Evolutionary conservation across 129 eudicot species (phyloP).

Genomic region (Gnaphalium uliginosum): DNA sequence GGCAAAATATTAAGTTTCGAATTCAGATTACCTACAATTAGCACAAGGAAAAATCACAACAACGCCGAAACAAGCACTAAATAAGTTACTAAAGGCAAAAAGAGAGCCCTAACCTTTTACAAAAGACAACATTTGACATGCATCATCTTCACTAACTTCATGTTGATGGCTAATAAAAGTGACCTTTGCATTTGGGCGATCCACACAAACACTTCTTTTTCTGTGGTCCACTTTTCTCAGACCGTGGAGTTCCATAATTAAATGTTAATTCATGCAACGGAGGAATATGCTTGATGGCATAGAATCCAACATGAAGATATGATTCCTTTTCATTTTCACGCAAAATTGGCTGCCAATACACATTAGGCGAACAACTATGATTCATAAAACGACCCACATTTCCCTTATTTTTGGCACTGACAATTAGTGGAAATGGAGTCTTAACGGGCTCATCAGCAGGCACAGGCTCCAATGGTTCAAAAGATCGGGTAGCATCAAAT

Average conservation of each 20-base stretch:
- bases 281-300: constrained; percentile 45
- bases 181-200: constrained; percentile 47
- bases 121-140: constrained; percentile 21
- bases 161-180: constrained; percentile 32
- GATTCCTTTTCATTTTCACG: constrained; percentile 40
- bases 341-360: constrained; percentile 47
- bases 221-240: constrained; percentile 32
- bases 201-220: constrained; percentile 50
- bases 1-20: constrained; percentile 27
- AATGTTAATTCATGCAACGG: constrained; percentile 47
- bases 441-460: constrained; percentile 33
- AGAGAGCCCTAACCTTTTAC: constrained; percentile 37
- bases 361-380: constrained; percentile 54
- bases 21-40: constrained; percentile 37
- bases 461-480: constrained; percentile 45
- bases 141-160: constrained; percentile 25
- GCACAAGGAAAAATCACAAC: constrained; percentile 27
- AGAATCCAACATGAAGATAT: constrained; percentile 42
- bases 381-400: constrained; percentile 54
- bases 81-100: constrained; percentile 18
- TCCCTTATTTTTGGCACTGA: constrained; percentile 43
- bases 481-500: constrained; percentile 44
- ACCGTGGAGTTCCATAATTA: constrained; percentile 40
- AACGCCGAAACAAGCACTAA: constrained; percentile 27
- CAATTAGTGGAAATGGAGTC: constrained; percentile 35